Percentiles rank a stretch among this genome's conserved stretches.
Evolutionary conservation across 2,329 filamentous ascomycete genomes (phyloP).

Genomic region (Sclerotinia spermophila): DNA sequence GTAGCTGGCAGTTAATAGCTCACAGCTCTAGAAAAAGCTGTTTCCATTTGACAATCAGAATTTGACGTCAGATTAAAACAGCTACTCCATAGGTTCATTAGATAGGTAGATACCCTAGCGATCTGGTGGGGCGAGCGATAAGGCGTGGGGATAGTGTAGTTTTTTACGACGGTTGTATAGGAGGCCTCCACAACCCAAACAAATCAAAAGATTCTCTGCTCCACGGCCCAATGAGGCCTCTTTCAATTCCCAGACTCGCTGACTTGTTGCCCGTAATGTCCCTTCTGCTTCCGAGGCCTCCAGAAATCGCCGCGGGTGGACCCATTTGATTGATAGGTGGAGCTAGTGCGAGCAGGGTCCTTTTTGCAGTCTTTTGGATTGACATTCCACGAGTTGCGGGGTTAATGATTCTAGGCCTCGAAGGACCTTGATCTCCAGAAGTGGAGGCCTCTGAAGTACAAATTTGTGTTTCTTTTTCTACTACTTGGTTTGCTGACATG

Average conservation of each 20-base stretch:
- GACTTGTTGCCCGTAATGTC: background rate
- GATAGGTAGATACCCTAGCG: background rate
- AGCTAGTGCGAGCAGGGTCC: conserved; percentile 23
- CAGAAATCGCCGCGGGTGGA: conserved; percentile 11
- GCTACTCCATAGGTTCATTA: background rate
- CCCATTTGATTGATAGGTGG: conserved; percentile 21
- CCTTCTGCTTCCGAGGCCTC: conserved; percentile 6
- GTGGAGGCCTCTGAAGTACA: background rate
- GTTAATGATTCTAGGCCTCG: conserved; percentile 27
- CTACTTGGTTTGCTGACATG: conserved; percentile 14
- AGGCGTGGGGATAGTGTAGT: background rate
- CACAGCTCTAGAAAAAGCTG: background rate
- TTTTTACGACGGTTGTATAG: conserved; percentile 16
- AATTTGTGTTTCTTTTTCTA: background rate
- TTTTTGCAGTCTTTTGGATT: conserved; percentile 28
- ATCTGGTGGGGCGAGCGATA: background rate
- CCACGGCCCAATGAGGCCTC: conserved; percentile 33
- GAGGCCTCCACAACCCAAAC: conserved; percentile 34
- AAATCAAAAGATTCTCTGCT: conserved; percentile 39
- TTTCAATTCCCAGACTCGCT: background rate
- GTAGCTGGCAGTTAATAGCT: background rate
- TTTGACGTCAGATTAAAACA: background rate
- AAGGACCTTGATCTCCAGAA: conserved; percentile 5
- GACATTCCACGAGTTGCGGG: conserved; percentile 33
- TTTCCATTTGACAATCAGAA: background rate